Conservation (phyloP, 2,329 filamentous ascomycete species). For the Pestalotiopsis sp. region DNA sequence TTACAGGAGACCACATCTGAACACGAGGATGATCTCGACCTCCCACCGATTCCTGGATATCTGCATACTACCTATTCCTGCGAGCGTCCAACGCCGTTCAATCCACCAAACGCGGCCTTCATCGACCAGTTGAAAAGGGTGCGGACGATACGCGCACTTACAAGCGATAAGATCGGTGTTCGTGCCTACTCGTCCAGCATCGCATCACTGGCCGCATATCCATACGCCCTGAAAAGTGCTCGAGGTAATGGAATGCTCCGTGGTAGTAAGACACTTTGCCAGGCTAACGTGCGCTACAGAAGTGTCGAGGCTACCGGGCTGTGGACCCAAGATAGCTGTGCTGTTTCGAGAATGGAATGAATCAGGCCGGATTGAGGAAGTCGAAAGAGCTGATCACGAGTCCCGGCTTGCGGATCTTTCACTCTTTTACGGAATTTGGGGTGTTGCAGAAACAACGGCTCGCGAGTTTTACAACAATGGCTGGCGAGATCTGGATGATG, state of each 20-base stretch:
- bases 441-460: slow-evolving; percentile 82
- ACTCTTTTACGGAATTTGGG: slow-evolving; percentile 85
- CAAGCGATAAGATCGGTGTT: slow-evolving; percentile 75
- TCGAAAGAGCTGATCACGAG: slow-evolving; percentile 64
- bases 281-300: slow-evolving; percentile 35
- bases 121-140: slow-evolving; percentile 75
- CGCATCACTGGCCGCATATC: slow-evolving; percentile 81
- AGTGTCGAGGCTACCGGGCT: slow-evolving; percentile 69
- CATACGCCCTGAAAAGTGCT: slow-evolving; percentile 46
- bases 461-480: slow-evolving; percentile 77
- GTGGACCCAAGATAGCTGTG: slow-evolving; percentile 75
- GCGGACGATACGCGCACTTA: slow-evolving; percentile 68
- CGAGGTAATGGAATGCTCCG: slow-evolving; percentile 42
- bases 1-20: slow-evolving; percentile 77
- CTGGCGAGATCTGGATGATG: slow-evolving; percentile 84
- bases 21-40: slow-evolving; percentile 57
- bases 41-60: slow-evolving; percentile 71
- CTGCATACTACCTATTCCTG: slow-evolving; percentile 74
- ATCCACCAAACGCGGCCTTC: slow-evolving; percentile 75
- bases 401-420: slow-evolving; percentile 64
- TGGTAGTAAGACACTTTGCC: not conserved
- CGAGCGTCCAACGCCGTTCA: slow-evolving; percentile 70
- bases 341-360: slow-evolving; percentile 75
- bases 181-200: slow-evolving; percentile 88
- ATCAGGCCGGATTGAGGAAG: slow-evolving; percentile 63